A percentile compares a stretch with the other conserved stretches of the same genome.
These are phyloP conservation scores for Glycine tomentella DNA, from an alignment of 306 rosid genomes.

Conservation along the genomic window DNA sequence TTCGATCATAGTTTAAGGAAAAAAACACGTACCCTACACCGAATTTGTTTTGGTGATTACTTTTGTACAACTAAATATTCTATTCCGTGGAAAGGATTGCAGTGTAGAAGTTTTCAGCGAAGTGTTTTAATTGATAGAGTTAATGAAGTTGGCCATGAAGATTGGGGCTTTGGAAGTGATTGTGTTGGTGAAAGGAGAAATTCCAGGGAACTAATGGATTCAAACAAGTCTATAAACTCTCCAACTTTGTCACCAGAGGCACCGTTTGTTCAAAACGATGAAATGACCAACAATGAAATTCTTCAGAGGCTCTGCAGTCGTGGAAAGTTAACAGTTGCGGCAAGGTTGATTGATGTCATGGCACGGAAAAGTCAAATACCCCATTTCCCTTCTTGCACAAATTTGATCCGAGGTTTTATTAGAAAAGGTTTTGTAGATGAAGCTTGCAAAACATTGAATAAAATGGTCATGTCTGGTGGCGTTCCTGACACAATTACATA, in stretches of 20 bases:
- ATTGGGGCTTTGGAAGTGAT: conserved; percentile 44
- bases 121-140: conserved; percentile 64
- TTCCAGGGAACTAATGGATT: conserved; percentile 47
- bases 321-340: conserved; percentile 69
- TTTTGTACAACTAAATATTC: conserved; percentile 25
- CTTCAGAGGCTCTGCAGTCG: conserved; percentile 67
- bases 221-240: conserved; percentile 48
- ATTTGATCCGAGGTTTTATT: conserved; percentile 76
- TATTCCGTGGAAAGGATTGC: conserved; percentile 51
- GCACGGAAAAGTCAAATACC: conserved; percentile 80
- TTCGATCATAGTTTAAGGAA: conserved; percentile 38
- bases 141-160: conserved; percentile 55
- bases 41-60: conserved; percentile 27
- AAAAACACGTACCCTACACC: conserved; percentile 43
- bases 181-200: conserved; percentile 43
- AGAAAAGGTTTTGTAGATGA: conserved; percentile 56
- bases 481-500: conserved; percentile 79
- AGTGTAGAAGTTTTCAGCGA: conserved; percentile 54
- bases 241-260: conserved; percentile 54
- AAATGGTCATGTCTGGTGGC: conserved; percentile 86
- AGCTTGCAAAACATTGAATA: conserved; percentile 63
- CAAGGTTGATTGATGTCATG: conserved; percentile 78
- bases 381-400: conserved; percentile 70
- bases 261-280: conserved; percentile 63
- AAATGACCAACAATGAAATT: conserved; percentile 64